These are phyloP conservation scores for Erodium maritimum DNA, from an alignment of 345 rosid genomes.

Conservation along the genomic window DNA sequence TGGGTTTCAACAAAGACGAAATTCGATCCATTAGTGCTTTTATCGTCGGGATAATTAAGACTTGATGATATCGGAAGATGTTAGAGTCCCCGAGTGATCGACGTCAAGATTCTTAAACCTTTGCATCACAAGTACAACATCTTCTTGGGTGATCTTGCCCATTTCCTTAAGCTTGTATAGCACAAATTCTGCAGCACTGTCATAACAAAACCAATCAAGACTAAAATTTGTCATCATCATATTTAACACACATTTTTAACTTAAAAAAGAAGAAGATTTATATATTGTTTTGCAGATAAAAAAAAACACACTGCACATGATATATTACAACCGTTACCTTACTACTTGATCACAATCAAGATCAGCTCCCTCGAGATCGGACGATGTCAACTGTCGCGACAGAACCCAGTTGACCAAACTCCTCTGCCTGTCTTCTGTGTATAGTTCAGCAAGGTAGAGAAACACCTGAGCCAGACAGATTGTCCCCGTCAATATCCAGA, in stretches of 20 bases:
- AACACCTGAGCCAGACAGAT: constrained; percentile 56
- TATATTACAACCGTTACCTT: constrained; percentile 49
- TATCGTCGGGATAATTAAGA: constrained; percentile 24
- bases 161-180: constrained; percentile 71
- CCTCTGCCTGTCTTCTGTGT: constrained; percentile 49
- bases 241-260: background rate
- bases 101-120: constrained; percentile 65
- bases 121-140: constrained; percentile 40
- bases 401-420: constrained; percentile 65
- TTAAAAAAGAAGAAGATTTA: no score
- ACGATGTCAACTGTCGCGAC: constrained; percentile 33
- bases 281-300: no score
- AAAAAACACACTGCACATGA: no score
- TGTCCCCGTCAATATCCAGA: constrained; percentile 62
- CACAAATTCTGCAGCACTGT: constrained; percentile 54
- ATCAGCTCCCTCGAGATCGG: constrained; percentile 83
- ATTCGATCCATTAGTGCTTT: no score
- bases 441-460: constrained; percentile 50
- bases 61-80: constrained; percentile 24
- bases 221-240: background rate
- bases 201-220: background rate
- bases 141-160: constrained; percentile 78
- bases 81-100: constrained; percentile 43
- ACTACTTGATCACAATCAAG: constrained; percentile 58
- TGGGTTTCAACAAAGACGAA: no score